Conservation (phyloP, 2,329 filamentous ascomycete species). For the Falciphora oryzae region DNA sequence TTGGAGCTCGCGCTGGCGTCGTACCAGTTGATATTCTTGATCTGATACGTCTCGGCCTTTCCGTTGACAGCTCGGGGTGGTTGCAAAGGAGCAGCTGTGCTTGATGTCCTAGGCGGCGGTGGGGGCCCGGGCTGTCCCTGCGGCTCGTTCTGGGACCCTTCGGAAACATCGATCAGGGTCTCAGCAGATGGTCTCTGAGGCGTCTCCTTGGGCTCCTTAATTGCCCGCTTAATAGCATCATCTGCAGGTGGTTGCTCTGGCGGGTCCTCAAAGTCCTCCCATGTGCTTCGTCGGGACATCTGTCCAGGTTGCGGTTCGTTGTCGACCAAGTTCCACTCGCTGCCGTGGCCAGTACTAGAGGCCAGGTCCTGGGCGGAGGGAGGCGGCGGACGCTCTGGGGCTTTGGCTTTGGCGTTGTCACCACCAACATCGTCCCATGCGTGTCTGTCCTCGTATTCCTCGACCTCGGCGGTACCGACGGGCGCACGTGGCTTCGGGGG, state of each 20-base stretch:
- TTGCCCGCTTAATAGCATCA: background rate
- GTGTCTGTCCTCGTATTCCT: slow-evolving; percentile 36
- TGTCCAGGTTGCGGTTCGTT: slow-evolving; percentile 28
- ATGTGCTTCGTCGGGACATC: slow-evolving; percentile 30
- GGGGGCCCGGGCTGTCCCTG: slow-evolving; percentile 22
- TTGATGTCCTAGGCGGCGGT: slow-evolving; percentile 16
- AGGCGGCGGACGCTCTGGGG: slow-evolving; percentile 15
- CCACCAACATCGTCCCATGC: slow-evolving; percentile 44
- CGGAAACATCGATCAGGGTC: background rate
- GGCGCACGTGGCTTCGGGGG: slow-evolving; percentile 18
- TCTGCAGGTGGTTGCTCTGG: slow-evolving; percentile 5
- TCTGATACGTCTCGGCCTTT: slow-evolving; percentile 75
- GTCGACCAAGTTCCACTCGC: slow-evolving; percentile 47
- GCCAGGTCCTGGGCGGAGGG: slow-evolving; percentile 10
- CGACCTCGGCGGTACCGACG: slow-evolving; percentile 18
- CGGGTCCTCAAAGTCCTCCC: slow-evolving; percentile 33
- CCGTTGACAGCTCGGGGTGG: slow-evolving; percentile 37
- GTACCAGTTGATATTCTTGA: slow-evolving; percentile 85
- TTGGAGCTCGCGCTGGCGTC: slow-evolving; percentile 56
- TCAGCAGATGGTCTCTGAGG: background rate
- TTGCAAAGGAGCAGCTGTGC: slow-evolving; percentile 23
- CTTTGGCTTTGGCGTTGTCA: slow-evolving; percentile 35
- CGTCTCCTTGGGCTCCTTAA: background rate
- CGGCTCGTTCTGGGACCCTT: background rate
- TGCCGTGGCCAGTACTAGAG: slow-evolving; percentile 18